Conservation (phyloP, 2,329 filamentous ascomycete genomes). For the Cryphonectria radicalis region DNA sequence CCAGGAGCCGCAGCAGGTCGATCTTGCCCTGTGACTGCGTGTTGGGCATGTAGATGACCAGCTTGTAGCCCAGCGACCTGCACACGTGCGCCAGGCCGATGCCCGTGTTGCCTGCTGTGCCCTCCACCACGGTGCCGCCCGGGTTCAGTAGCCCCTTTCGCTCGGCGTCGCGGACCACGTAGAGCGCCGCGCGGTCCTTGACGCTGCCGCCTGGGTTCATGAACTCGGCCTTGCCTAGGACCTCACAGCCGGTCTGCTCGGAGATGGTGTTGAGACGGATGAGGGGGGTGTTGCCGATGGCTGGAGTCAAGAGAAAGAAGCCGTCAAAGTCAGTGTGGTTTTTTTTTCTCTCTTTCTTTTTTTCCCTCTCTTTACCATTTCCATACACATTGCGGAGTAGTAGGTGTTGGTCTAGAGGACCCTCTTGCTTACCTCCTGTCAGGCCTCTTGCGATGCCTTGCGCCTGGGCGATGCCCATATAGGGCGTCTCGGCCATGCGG, state of each 20-base stretch:
- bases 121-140: conserved; percentile 94
- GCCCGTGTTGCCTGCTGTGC: conserved; percentile 96
- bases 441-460: conserved; percentile 80
- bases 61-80: conserved; percentile 85
- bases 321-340: background rate
- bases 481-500: conserved; percentile 59
- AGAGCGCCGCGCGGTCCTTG: conserved; percentile 95
- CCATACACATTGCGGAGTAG: background rate
- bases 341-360: too few species aligned
- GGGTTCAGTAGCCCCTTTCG: conserved; percentile 79
- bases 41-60: conserved; percentile 99
- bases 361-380: background rate
- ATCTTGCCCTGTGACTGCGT: conserved; percentile 98
- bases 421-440: conserved; percentile 68
- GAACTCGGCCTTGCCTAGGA: conserved; percentile 97
- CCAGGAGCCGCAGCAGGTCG: conserved; percentile 85
- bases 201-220: conserved; percentile 96
- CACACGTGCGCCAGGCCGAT: conserved; percentile 98
- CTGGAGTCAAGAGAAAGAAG: conserved; percentile 49
- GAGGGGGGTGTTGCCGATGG: conserved; percentile 95
- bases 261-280: conserved; percentile 90
- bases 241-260: conserved; percentile 86
- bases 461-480: conserved; percentile 74
- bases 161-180: conserved; percentile 92
- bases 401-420: background rate